A percentile compares a stretch with the other conserved stretches of the same genome.
phyloP scores from a whole-genome alignment of 306 rosid genomes.

The Oxytropis ochrocephala region DNA sequence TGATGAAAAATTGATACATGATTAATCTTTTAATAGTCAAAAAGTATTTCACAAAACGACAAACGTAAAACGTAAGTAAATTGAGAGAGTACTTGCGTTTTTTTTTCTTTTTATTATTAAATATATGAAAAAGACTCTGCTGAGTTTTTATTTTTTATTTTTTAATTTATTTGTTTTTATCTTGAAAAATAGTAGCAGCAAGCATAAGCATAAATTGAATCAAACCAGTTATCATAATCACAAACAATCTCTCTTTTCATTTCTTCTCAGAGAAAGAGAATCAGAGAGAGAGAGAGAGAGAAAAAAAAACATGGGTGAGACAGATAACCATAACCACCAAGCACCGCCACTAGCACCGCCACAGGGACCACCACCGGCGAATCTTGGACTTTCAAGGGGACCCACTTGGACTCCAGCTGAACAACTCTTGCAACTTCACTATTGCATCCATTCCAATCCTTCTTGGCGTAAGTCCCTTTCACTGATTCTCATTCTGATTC shows the following conservation, averaged over 20 bases:
- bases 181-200: background rate
- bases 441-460: constrained; percentile 97
- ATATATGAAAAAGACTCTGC: background rate
- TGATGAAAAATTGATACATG: too few relatives aligned
- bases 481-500: background rate
- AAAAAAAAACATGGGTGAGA: constrained; percentile 52
- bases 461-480: constrained; percentile 79
- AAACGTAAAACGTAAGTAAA: background rate
- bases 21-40: too few relatives aligned
- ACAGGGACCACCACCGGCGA: constrained; percentile 30
- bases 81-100: background rate
- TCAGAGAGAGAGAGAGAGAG: background rate
- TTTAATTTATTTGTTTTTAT: background rate
- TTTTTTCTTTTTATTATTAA: background rate
- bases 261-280: background rate
- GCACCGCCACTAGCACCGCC: constrained; percentile 42
- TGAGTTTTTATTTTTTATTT: background rate
- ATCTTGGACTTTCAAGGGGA: constrained; percentile 55
- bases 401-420: constrained; percentile 76
- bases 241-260: background rate
- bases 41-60: background rate
- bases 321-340: constrained; percentile 40
- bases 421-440: constrained; percentile 76
- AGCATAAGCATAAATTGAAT: background rate
- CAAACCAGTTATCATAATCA: background rate